Conservation (phyloP, 1,139 yeast genomes). For the Candida buenavistaensis region DNA sequence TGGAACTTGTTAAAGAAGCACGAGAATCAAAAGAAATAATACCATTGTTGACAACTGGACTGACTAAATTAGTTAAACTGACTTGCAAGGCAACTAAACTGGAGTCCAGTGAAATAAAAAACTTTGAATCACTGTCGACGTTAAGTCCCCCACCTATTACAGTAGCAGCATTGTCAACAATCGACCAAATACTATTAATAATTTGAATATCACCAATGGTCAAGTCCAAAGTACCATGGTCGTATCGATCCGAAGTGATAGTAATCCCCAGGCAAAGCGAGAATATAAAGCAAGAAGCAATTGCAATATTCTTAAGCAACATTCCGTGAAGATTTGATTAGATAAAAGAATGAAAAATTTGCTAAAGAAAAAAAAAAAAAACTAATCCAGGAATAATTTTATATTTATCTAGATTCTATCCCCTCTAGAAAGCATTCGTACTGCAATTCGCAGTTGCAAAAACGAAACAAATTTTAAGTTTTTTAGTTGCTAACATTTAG, state of each 20-base stretch:
- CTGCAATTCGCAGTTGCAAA: too few relatives aligned
- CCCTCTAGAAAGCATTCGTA: too few relatives aligned
- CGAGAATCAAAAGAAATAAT: constrained; percentile 14
- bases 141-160: constrained; percentile 22
- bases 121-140: constrained; percentile 21
- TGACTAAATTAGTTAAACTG: constrained; percentile 6
- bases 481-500: too few relatives aligned
- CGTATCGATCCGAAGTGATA: background rate
- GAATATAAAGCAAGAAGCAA: background rate
- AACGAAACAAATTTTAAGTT: too few relatives aligned
- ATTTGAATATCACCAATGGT: constrained; percentile 24
- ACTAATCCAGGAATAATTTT: too few relatives aligned
- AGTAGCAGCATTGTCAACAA: constrained; percentile 25
- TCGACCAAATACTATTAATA: constrained; percentile 28
- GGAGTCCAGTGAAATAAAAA: constrained; percentile 17
- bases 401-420: too few relatives aligned
- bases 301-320: background rate
- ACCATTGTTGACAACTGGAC: constrained; percentile 13
- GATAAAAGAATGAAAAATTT: too few relatives aligned
- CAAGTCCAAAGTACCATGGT: constrained; percentile 19
- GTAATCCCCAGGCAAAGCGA: background rate
- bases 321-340: too few relatives aligned
- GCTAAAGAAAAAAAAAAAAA: too few relatives aligned
- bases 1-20: constrained; percentile 17
- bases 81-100: constrained; percentile 1